phyloP scores from a whole-genome alignment of 2,329 filamentous ascomycete genomes.

The Aureobasidium sp. region DNA sequence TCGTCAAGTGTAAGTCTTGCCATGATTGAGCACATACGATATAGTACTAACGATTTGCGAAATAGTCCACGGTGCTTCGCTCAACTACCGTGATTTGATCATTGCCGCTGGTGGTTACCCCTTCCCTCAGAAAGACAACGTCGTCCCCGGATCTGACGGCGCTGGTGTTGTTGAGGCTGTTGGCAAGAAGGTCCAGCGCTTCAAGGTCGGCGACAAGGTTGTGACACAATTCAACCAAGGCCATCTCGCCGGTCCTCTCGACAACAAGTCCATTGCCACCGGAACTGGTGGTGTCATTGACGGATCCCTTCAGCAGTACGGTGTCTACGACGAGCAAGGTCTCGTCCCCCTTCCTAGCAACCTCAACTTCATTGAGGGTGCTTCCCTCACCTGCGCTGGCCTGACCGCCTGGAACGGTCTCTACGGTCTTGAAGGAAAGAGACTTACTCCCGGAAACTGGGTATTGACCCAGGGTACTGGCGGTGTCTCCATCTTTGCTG shows the following conservation, averaged over 20 bases:
- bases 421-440: slow-evolving; percentile 40
- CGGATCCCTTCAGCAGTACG: slow-evolving; percentile 62
- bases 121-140: slow-evolving; percentile 34
- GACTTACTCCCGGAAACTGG: slow-evolving; percentile 33
- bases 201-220: slow-evolving; percentile 54
- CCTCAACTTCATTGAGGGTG: slow-evolving; percentile 41
- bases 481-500: slow-evolving; percentile 58
- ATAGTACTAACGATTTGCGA: slow-evolving; percentile 11
- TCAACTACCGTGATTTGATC: slow-evolving; percentile 46
- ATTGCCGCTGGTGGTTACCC: slow-evolving; percentile 43
- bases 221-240: slow-evolving; percentile 57
- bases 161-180: slow-evolving; percentile 47
- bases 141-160: slow-evolving; percentile 46
- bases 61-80: slow-evolving; percentile 40
- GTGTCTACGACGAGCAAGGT: slow-evolving; percentile 59
- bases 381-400: slow-evolving; percentile 42
- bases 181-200: slow-evolving; percentile 49
- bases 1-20: slow-evolving; percentile 51
- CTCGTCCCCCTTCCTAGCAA: slow-evolving; percentile 57
- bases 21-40: neutral
- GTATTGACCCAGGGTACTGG: slow-evolving; percentile 67
- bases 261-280: slow-evolving; percentile 34
- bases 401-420: slow-evolving; percentile 48
- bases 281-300: slow-evolving; percentile 63
- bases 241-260: slow-evolving; percentile 46